Evolutionary conservation across 768 basidiomycete genomes (phyloP).

Genomic region (Polyporus arcularius): DNA sequence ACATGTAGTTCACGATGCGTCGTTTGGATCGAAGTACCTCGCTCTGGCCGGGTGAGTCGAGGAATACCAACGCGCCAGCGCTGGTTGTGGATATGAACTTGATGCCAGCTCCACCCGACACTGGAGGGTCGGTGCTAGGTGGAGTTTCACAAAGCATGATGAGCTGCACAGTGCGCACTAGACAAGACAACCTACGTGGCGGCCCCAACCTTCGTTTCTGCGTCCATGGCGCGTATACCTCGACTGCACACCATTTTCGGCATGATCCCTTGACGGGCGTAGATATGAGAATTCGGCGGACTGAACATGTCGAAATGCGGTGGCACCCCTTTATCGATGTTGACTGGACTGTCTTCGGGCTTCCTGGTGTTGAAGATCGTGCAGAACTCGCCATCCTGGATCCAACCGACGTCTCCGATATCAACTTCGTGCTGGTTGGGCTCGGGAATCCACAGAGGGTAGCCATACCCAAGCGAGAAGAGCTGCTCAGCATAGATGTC

Average conservation of each 20-base stretch:
- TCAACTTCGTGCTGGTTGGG: conserved; percentile 2
- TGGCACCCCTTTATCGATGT: neutral
- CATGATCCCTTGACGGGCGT: neutral
- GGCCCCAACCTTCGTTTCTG: neutral
- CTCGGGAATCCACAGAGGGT: conserved; percentile 5
- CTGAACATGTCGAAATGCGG: neutral
- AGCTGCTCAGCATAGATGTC: neutral
- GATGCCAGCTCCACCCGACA: neutral
- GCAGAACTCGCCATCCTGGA: conserved; percentile 4
- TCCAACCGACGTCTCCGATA: conserved; percentile 7
- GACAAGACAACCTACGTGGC: too few relatives aligned
- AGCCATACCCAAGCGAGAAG: neutral
- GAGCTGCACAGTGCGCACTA: too few relatives aligned
- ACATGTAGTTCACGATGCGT: neutral
- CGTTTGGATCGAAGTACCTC: neutral
- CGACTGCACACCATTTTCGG: conserved; percentile 5
- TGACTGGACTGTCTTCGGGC: neutral
- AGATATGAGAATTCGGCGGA: neutral
- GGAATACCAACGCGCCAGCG: neutral
- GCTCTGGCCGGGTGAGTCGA: neutral
- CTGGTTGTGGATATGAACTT: neutral
- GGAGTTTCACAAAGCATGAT: too few relatives aligned
- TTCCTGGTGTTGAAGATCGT: conserved; percentile 5
- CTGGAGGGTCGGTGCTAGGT: neutral
- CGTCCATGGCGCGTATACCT: conserved; percentile 5